Base-by-base conservation (phyloP, 495 filamentous ascomycete genomes). In the Penicillium silybi region DNA sequence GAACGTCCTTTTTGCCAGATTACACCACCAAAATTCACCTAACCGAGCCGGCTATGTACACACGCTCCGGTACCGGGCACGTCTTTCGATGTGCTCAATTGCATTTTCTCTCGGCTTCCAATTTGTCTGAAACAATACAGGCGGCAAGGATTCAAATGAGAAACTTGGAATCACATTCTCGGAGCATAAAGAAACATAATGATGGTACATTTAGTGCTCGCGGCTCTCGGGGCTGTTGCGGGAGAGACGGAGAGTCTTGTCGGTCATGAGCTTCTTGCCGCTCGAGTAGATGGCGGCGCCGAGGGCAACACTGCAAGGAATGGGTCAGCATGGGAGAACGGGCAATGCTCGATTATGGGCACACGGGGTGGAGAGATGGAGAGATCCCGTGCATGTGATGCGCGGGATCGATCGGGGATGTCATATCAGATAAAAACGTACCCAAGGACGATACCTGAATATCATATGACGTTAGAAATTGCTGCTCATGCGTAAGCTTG, bases 171-270 rank as follows among this genome's bases (percentile, higher is more conserved):
- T 70, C 59, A 59, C 63, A 71, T 65, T 65, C 53, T 57, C 46
- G 48, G 63, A 64, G 56, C 62, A 67, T 60, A 71, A 65, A 52
- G 45, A 59, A 50, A 69, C 57, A 62, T 18, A 39, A 32, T 61
- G 56, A 61, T 70, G 59, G 59, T 73, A 72, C 70, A 75, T 66
- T 67, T 73, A 74, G 69, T 74, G 68, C 57, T 74, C 69, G 61
- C 66, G 74, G 54, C 67, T 66, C 70, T 77, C 64, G 56, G 72
- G 74, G 59, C 62, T 69, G 74, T 77, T 77, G 66, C 71, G 74
- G 65, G 54, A 60, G 45, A 97, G 84, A 66, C 93, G 86, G 62
- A 98, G 85, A 57, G 86, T 92, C 81, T 93, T 96, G 80, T 98
- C 93, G 63, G 83, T 80, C 50, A 81, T 70, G 58, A 98, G 77